Evolutionary conservation across 108 stramenopile species (phyloP), one percentile per base, ranked within the genome.

Genomic region (Skeletonema costatum): DNA sequence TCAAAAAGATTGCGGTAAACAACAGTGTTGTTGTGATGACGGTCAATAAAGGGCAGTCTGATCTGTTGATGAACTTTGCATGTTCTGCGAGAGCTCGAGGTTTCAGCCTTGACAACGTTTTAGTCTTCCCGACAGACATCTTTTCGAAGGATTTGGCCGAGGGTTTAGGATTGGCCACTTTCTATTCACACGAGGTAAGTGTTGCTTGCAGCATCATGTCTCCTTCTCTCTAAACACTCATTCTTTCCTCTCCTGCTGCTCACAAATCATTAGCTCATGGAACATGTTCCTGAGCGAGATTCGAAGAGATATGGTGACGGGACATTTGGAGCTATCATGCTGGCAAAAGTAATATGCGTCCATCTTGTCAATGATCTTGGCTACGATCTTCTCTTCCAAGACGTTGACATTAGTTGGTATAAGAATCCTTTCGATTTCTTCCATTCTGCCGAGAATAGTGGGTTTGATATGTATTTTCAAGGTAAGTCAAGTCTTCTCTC

Each of bases 361-460:
- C 94, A 93, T 41, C 63, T 97, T 35, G 74, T 91, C 10, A 81
- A 86, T 68, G 58, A 73, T 31, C 74, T 94, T 36, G 90, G 90
- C 5, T 90, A 93, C 61, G 88, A 97, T 72, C 42, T 96, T 13
- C 73, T 96, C 25, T 96, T 93, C 69, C 91, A 92, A 75, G 96
- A 96, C 72, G 92, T 92, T 16, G 89, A 92, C 66, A 58, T 92
- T 21, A 74, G 92, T 29, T 93, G 89, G 92, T 87, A 83, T 67
- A 75, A 84, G 64, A 70, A 91, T 74, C 93, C 92, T 10, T 66
- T 93, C 3, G 70, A 83, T 3, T 87, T 75, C 63, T 91, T 91
- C 66, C 70, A 77, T 44, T 71, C 85, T 36, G 29, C 68, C 11
- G 33, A 75, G 30, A 9, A 73, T 51, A 16, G 51, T 11, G 67